Base-by-base conservation (phyloP, 2,329 filamentous ascomycete genomes). In the Fusarium zealandicum region DNA sequence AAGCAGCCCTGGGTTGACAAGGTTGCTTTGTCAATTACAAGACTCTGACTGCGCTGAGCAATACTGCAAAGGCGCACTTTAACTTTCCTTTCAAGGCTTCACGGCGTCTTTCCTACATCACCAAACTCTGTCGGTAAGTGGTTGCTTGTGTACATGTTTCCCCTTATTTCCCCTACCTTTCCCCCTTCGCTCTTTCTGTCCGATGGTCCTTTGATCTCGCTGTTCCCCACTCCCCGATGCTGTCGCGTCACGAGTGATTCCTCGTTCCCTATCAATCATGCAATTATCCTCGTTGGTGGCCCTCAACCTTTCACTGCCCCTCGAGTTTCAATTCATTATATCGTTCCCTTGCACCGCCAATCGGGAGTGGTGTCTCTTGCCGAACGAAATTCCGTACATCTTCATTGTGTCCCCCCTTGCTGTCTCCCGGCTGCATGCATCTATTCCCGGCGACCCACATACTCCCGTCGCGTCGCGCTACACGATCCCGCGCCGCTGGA, bases 391-490 rank as follows among this genome's bases (percentile, higher is more conserved):
- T 40, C 20, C 30, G n/a, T 30, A 17, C 40, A 46, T 31, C 12
- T 39, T 35, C 20, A 40, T 51, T 51, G 27, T 33, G 9, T 41
- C 38, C 38, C 43, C 43, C 28, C 22, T 42, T 25, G 33, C 38
- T 51, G 37, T 57, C 30, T 55, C 48, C 38, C 65, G 60, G 66
- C 58, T 67, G 58, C 64, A 63, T 65, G 66, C 62, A 67, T 67
- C 47, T 65, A 40, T 46, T 37, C 54, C 66, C 54, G 52, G 53
- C 42, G 65, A 61, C 63, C 65, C 65, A 67, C 63, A 38, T 36
- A 36, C 49, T 62, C 51, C 57, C 54, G 54, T 65, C 64, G 56
- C 65, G 62, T 67, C 65, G 64, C 65, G 65, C 64, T 66, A 67
- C 65, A 68, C 62, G 54, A 53, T 65, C 61, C 65, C 64, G 65